Base-by-base conservation (phyloP, 169 alveolate genomes). In the Eimeria tenella region DNA sequence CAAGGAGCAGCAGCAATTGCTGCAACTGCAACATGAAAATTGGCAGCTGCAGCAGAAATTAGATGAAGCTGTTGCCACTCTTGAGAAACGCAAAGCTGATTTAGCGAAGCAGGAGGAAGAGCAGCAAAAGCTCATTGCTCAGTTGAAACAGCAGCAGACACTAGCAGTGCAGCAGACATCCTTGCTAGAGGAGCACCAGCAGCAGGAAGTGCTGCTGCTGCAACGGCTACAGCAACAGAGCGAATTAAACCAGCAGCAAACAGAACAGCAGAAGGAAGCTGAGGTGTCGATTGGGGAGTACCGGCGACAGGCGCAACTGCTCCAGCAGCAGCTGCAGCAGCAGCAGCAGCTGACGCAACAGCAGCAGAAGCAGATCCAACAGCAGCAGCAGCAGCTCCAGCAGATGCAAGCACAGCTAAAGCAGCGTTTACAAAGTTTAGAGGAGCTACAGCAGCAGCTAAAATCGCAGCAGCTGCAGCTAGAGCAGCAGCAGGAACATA, bases 1-100 rank as follows among this genome's bases (percentile, higher is more conserved):
- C 89, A 53, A 56, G 65, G 89, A 81, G 89, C 89, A 81, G 73
- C 89, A 81, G 89, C 89, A 81, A 73, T 74, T 81, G 74, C 89
- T 81, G 74, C 89, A 10, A 58, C 89, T 81, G 53, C 89, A 81
- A n/a, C 25, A 53, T 5, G 89, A 81, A 53, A 56, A 81, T 19
- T 10, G 11, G 74, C 25, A 81, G 74, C 89, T 81, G 89, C 89
- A 81, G 89, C 70, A 81, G 73, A 70, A 81, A 73, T 55, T 60
- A 1, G 65, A 60, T 8, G 65, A 60, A 63, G 65, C 92, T 42
- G 73, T 31, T 63, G 81, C 92, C 25, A 79, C 92, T 0, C 82
- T 84, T 10, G 81, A 25, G 50, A 63, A 55, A 52, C 89, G 81
- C 17, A 63, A 65, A 13, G 81, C 92, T 62, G 81, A 21, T 63